Percentiles rank a stretch among this genome's conserved stretches.
phyloP scores from a whole-genome alignment of 1,284 basidiomycete genomes.

The Cutaneotrichosporon sp. region DNA sequence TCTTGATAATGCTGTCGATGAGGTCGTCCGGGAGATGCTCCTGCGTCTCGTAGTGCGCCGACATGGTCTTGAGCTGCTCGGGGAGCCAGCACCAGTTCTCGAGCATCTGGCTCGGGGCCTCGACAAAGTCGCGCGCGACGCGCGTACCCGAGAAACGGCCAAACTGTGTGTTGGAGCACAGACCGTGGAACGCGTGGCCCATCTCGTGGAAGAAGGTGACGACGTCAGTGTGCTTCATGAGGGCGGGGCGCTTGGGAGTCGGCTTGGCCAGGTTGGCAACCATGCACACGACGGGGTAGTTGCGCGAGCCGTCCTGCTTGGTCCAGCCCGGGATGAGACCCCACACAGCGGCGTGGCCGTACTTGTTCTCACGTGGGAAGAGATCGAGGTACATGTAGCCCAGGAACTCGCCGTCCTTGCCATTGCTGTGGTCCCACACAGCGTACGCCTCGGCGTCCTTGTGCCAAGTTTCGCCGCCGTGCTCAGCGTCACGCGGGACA shows the following conservation, averaged over 20 bases:
- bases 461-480: conserved; percentile 19
- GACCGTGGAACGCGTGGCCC: conserved; percentile 80
- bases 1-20: conserved; percentile 19
- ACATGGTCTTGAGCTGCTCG: conserved; percentile 23
- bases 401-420: conserved; percentile 60
- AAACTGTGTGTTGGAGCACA: conserved; percentile 66
- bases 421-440: conserved; percentile 34
- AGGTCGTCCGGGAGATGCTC: conserved; percentile 20
- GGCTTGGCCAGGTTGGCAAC: conserved; percentile 55
- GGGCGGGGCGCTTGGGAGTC: conserved; percentile 62
- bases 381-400: conserved; percentile 77
- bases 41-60: conserved; percentile 18
- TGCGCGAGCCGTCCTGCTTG: conserved; percentile 26
- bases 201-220: conserved; percentile 53
- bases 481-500: conserved; percentile 8
- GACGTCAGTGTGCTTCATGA: conserved; percentile 57
- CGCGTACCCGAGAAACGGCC: conserved; percentile 69
- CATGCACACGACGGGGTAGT: conserved; percentile 47
- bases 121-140: conserved; percentile 64
- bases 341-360: conserved; percentile 82
- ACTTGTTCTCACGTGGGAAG: conserved; percentile 78
- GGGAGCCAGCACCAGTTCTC: conserved; percentile 64
- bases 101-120: conserved; percentile 82
- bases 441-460: conserved; percentile 19
- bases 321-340: conserved; percentile 51